These are phyloP conservation scores for Aspergillus versicolor DNA, from an alignment of 2,329 filamentous ascomycete genomes.

Conservation along the genomic window DNA sequence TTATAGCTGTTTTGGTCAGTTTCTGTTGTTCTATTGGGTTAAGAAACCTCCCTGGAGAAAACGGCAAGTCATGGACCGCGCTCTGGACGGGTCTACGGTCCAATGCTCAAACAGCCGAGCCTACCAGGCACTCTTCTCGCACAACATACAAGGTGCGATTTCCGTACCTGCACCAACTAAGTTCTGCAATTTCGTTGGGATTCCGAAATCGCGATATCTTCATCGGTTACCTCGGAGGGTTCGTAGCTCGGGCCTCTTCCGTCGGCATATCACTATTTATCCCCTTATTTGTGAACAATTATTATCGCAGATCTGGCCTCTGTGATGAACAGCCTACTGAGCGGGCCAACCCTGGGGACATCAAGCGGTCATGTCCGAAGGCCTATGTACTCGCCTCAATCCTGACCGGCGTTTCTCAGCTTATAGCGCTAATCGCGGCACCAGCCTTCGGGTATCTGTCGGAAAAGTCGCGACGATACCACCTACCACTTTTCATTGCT, in stretches of 20 bases:
- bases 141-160: conserved; percentile 12
- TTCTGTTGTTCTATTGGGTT: conserved; percentile 77
- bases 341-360: conserved; percentile 50
- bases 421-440: conserved; percentile 79
- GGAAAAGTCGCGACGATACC: conserved; percentile 64
- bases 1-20: conserved; percentile 69
- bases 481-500: conserved; percentile 71
- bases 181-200: conserved; percentile 66
- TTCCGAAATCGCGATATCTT: conserved; percentile 75
- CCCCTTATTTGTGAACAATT: conserved; percentile 87
- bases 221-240: conserved; percentile 87
- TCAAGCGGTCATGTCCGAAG: conserved; percentile 79
- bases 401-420: conserved; percentile 83
- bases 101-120: not conserved
- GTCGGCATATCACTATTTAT: conserved; percentile 95
- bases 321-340: conserved; percentile 56
- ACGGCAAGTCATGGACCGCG: conserved; percentile 69
- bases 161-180: conserved; percentile 55
- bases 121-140: not conserved
- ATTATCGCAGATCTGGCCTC: conserved; percentile 77
- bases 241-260: conserved; percentile 89
- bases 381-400: conserved; percentile 88
- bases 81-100: conserved; percentile 35
- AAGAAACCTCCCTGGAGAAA: conserved; percentile 66
- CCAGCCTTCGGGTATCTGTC: conserved; percentile 84